phyloP scores from a whole-genome alignment of 768 basidiomycete species.

The Mycena galericulata region DNA sequence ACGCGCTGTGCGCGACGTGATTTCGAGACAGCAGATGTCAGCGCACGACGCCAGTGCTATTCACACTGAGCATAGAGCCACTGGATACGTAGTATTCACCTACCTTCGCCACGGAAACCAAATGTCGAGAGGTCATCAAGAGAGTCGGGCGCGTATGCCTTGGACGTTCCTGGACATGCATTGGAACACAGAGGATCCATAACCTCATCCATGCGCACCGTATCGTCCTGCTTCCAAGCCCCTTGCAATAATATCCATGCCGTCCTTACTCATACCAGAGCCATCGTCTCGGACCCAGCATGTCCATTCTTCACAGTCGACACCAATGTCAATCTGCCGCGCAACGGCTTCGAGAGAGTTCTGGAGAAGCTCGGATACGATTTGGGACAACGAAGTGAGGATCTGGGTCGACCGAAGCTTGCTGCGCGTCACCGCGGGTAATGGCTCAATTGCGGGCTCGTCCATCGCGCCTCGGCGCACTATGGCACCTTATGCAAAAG shows the following conservation, averaged over 20 bases:
- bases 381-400: slow-evolving; percentile 82
- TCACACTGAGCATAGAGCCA: background rate
- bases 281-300: slow-evolving; percentile 93
- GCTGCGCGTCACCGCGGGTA: slow-evolving; percentile 73
- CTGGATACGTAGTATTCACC: slow-evolving; percentile 1
- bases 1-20: slow-evolving; percentile 77
- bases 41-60: slow-evolving; percentile 88
- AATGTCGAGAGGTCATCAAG: slow-evolving; percentile 72
- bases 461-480: background rate
- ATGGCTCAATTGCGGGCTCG: slow-evolving; percentile 50
- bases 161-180: slow-evolving; percentile 72
- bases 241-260: slow-evolving; percentile 65
- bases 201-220: slow-evolving; percentile 58
- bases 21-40: slow-evolving; percentile 83
- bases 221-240: slow-evolving; percentile 71
- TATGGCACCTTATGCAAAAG: background rate
- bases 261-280: slow-evolving; percentile 73
- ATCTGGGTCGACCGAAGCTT: slow-evolving; percentile 87
- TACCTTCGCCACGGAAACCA: slow-evolving; percentile 96
- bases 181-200: background rate
- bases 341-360: slow-evolving; percentile 91
- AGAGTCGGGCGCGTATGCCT: slow-evolving; percentile 66
- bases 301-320: slow-evolving; percentile 83
- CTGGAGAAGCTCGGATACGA: slow-evolving; percentile 89
- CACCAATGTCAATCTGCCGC: slow-evolving; percentile 72